Evolutionary conservation across 768 basidiomycete species (phyloP).

Genomic region (Hericium rajendrae): DNA sequence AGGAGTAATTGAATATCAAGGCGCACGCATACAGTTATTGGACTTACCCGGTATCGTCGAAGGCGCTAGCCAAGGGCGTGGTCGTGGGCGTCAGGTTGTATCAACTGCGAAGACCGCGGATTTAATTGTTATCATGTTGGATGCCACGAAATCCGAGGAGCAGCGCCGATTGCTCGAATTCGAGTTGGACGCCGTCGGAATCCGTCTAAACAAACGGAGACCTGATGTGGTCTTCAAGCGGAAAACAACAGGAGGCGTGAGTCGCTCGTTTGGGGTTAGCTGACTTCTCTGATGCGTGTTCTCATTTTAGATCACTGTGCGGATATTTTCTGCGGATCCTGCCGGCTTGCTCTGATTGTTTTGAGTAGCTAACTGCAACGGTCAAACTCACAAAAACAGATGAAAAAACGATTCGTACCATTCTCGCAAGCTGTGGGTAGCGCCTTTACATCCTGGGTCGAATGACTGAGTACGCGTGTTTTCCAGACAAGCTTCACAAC

Average conservation of each 20-base stretch:
- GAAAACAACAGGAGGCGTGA: conserved; percentile 84
- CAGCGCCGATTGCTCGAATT: conserved; percentile 82
- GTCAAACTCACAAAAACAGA: conserved; percentile 93
- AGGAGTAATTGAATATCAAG: conserved; percentile 93
- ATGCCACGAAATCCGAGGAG: conserved; percentile 88
- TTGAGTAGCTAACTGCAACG: conserved; percentile 66
- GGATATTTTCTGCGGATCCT: conserved; percentile 9
- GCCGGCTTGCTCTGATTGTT: conserved; percentile 3
- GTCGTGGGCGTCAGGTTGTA: conserved; percentile 93
- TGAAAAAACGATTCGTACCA: conserved; percentile 88
- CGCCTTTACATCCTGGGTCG: not conserved
- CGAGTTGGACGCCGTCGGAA: conserved; percentile 94
- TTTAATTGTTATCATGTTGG: conserved; percentile 87
- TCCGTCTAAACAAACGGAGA: conserved; percentile 79
- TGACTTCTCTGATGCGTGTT: conserved; percentile 4
- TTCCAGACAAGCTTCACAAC: conserved; percentile 76
- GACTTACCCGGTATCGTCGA: conserved; percentile 96
- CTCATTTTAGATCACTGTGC: conserved; percentile 55
- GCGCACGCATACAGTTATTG: conserved; percentile 85
- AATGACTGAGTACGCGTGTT: conserved; percentile 1
- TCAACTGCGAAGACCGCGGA: conserved; percentile 55
- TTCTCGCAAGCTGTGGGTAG: conserved; percentile 75
- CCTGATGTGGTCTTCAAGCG: conserved; percentile 96
- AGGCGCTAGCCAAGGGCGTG: conserved; percentile 84
- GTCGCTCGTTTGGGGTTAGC: conserved; percentile 18